Base-by-base conservation (phyloP, 2,329 filamentous ascomycete genomes). In the Calonectria pteridis region DNA sequence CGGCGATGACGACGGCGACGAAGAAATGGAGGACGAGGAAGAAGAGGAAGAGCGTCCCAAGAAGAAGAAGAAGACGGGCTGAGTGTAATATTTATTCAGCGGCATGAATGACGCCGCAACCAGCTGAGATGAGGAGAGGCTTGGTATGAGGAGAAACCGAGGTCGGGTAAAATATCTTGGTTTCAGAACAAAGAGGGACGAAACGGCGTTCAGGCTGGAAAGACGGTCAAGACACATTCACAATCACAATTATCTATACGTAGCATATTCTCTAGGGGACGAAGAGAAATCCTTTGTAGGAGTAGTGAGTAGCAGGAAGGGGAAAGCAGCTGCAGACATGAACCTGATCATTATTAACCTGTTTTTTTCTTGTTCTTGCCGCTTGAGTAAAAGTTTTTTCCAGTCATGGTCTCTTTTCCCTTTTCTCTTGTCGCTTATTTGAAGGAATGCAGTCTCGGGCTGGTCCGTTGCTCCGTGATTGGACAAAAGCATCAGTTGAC, bases 21-120 rank as follows among this genome's bases (percentile, higher is more conserved):
- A 85, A 3, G 87, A 84, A 11, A 84, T 82, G 2, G 83, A 86
- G 1, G 81, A 82, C 9, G 83, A 84, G 11, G 85, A 87, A 53
- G 86, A 87, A 20, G 85, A 87, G 62, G 86, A 87, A 23, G 84
- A 87, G 78, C 82, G 83, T 46, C 87, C 87, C 9, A 88, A 88
- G 82, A 89, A 89, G 86, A 89, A 89, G 84, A 86, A 84, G 82
- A 86, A 85, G 81, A 84, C 84, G 33, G 82, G 75, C 66, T 84
- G 72, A 76, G 69, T 11, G 35, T 73, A 73, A 58, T 59, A 49
- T 55, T 37, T 65, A 40, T 62, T n/a, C 6, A 20, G 31, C 31
- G n/a, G 55, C 16, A 62, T 20, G 13, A 35, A 20, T 16, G 14
- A 62, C 14, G 33, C 33, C 35, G 23, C 35, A 28, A 1, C n/a